Evolutionary conservation across 2,329 filamentous ascomycete species (phyloP).

Genomic region (Westerdykella sp.): DNA sequence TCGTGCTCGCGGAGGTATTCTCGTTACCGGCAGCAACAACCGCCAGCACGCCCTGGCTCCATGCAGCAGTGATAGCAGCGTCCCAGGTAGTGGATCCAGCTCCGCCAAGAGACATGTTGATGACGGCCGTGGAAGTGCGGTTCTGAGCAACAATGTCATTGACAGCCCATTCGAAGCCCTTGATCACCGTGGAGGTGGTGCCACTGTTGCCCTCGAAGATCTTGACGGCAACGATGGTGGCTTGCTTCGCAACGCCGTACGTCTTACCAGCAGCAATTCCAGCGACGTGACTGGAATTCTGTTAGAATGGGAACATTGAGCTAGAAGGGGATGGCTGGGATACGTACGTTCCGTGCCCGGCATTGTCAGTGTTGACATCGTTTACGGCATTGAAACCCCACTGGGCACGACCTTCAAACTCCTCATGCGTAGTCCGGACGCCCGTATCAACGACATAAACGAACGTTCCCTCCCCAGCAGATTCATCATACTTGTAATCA

Average conservation of each 20-base stretch:
- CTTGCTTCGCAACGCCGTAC: constrained; percentile 31
- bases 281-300: constrained; percentile 21
- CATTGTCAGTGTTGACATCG: constrained; percentile 15
- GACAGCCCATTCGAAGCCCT: constrained; percentile 30
- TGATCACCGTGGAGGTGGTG: constrained; percentile 20
- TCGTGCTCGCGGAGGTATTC: constrained; percentile 15
- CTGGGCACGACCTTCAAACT: constrained; percentile 26
- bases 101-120: constrained; percentile 37
- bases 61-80: constrained; percentile 29
- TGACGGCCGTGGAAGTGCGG: constrained; percentile 25
- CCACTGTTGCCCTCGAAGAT: constrained; percentile 21
- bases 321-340: not conserved
- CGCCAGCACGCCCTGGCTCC: constrained; percentile 28
- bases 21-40: constrained; percentile 35
- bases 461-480: constrained; percentile 21
- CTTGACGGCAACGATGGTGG: constrained; percentile 33
- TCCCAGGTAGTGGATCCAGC: constrained; percentile 22
- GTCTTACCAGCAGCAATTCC: constrained; percentile 25
- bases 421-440: constrained; percentile 48
- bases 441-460: constrained; percentile 61
- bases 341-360: constrained; percentile 27
- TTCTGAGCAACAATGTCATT: constrained; percentile 28
- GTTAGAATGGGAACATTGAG: constrained; percentile 3
- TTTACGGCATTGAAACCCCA: constrained; percentile 27
- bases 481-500: constrained; percentile 23